These are phyloP conservation scores for Venturia aucupariae DNA, from an alignment of 2,329 filamentous ascomycete genomes.

Conservation along the genomic window DNA sequence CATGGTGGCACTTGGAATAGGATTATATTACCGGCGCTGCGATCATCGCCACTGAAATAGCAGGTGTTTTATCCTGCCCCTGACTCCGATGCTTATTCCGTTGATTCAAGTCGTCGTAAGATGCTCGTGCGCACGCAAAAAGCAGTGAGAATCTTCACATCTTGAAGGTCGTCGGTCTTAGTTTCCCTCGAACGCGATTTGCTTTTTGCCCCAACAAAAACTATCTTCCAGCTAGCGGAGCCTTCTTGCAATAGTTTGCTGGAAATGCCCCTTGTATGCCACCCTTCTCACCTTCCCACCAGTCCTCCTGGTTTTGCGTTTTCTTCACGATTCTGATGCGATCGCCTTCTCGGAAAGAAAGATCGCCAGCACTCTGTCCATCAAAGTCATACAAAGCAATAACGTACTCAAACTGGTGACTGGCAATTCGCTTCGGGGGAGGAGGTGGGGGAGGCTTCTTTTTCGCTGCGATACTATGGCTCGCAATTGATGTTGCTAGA, in stretches of 20 bases:
- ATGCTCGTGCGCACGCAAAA: not conserved
- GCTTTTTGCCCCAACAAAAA: not conserved
- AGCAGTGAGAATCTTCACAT: not conserved
- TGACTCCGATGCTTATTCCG: not conserved
- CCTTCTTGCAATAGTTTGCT: slow-evolving; percentile 64
- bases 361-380: slow-evolving; percentile 59
- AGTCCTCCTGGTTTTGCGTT: slow-evolving; percentile 72
- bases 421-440: slow-evolving; percentile 48
- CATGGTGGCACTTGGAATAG: not conserved
- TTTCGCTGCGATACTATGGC: slow-evolving; percentile 39
- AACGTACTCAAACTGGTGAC: slow-evolving; percentile 48
- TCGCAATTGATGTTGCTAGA: slow-evolving; percentile 28
- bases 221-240: not conserved
- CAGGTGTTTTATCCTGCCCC: not conserved
- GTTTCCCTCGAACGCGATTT: not conserved
- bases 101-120: not conserved
- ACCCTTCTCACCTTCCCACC: slow-evolving; percentile 73
- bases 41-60: not conserved
- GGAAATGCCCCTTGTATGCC: slow-evolving; percentile 66
- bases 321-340: slow-evolving; percentile 68
- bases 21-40: not conserved
- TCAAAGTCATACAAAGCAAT: slow-evolving; percentile 68
- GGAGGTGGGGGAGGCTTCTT: slow-evolving; percentile 73
- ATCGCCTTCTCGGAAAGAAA: slow-evolving; percentile 69
- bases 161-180: not conserved